Evolutionary conservation across 805 yeast genomes (phyloP).

Genomic region (Saturnispora besseyi): DNA sequence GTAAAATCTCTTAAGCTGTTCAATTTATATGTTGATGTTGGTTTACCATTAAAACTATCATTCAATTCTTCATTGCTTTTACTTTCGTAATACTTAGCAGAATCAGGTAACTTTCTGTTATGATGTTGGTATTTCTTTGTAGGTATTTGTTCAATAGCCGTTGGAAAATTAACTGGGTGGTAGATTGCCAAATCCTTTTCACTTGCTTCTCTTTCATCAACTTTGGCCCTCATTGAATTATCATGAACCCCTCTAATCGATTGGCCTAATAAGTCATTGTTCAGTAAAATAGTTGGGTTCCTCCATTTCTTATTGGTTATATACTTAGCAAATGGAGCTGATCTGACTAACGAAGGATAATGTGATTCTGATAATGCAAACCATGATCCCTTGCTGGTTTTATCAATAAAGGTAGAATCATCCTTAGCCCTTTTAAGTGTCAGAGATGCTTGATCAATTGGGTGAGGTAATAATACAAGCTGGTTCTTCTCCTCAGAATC

Average conservation of each 20-base stretch:
- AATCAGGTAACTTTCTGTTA: background rate
- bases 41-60: conserved; percentile 8
- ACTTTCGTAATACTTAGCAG: conserved; percentile 8
- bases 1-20: conserved; percentile 19
- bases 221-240: conserved; percentile 15
- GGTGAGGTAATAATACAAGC: conserved; percentile 60
- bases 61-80: conserved; percentile 15
- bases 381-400: conserved; percentile 63
- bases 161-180: conserved; percentile 18
- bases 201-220: background rate
- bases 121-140: conserved; percentile 3
- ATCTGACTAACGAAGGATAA: conserved; percentile 73
- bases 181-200: conserved; percentile 13
- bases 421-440: background rate
- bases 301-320: conserved; percentile 39
- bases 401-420: conserved; percentile 55
- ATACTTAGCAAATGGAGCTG: conserved; percentile 70
- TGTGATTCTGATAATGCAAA: conserved; percentile 71
- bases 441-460: conserved; percentile 30
- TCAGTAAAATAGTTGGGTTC: conserved; percentile 28
- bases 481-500: conserved; percentile 20
- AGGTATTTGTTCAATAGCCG: conserved; percentile 14
- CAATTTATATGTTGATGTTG: conserved; percentile 14
- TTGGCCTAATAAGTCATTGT: conserved; percentile 31
- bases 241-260: conserved; percentile 46